Evolutionary conservation across 1,284 basidiomycete genomes (phyloP), one percentile per base, ranked within the genome.

Genomic region (Peniophora sp.): DNA sequence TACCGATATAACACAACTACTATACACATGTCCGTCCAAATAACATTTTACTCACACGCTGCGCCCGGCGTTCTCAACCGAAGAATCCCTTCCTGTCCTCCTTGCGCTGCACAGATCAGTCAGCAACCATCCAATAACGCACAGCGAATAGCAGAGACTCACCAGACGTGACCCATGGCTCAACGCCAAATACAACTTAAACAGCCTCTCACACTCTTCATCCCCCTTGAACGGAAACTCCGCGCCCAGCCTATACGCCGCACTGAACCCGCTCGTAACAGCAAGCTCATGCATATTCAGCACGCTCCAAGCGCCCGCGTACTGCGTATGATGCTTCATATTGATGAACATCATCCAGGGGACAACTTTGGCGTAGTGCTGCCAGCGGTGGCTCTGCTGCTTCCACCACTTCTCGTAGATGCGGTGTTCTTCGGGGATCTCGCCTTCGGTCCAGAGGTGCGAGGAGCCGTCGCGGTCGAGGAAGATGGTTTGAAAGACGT

Each of bases 401-500:
- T 80, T 80, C 79, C 78, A 80, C 78, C 76, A 79, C 59, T 78
- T 79, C 58, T 79, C 70, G 53, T 68, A 57, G 44, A 82, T 76
- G 50, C 75, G 67, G 60, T 77, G 74, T 46, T 75, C 68, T 32
- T 68, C 62, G 10, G 64, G 57, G 51, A 83, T 79, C 49, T 80
- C 78, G 42, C 65, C 64, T 53, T 70, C 70, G 2, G 76, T 78
- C 80, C 80, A 83, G 36, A 73, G 62, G 2, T 73, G 49, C 43
- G 69, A 63, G 35, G 69, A 71, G 23, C 74, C 70, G 24, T 75
- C 68, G 32, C 70, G 68, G 61, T 83, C 76, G 18, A 83, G 68
- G 62, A 81, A 83, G 58, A 83, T 82, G 10, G 81, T 83, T 64
- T 83, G 79, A 63, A 80, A 83, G n/a, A 82, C 72, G 57, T 81